phyloP scores from a whole-genome alignment of 2,329 filamentous ascomycete genomes.

The Diplodia corticola region DNA sequence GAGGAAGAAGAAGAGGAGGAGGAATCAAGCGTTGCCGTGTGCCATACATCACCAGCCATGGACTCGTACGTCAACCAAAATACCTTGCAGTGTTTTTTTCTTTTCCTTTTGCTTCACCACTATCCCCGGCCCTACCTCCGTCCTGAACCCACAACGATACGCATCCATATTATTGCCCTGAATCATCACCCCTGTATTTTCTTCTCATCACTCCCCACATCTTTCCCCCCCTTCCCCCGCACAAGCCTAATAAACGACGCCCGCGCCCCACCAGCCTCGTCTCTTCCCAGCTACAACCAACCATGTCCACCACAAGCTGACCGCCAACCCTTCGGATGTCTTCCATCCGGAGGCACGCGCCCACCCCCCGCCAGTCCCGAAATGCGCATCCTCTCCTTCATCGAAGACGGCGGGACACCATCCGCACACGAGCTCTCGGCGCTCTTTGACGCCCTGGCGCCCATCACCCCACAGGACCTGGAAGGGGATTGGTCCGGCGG shows the following conservation, averaged over 20 bases:
- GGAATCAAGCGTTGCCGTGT: neutral
- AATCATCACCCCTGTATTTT: neutral
- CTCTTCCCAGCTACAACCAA: no score
- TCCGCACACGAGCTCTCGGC: neutral
- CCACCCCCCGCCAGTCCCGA: neutral
- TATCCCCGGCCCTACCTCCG: neutral
- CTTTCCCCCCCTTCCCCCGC: no score
- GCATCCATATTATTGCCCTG: no score
- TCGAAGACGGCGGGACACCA: neutral
- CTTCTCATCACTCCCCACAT: neutral
- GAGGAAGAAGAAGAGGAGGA: no score
- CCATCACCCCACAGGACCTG: neutral
- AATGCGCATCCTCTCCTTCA: neutral
- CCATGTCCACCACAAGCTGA: no score
- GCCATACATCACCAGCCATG: neutral
- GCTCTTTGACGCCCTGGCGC: constrained; percentile 8
- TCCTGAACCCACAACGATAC: neutral
- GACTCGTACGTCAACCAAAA: constrained; percentile 16
- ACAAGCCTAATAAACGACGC: no score
- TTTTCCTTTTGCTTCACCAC: no score
- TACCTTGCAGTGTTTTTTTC: neutral
- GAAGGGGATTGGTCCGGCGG: constrained; percentile 5
- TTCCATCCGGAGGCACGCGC: neutral
- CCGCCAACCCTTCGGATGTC: neutral
- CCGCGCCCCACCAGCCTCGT: no score